Evolutionary conservation across 1,284 basidiomycete species (phyloP), one percentile per base, ranked within the genome.

Genomic region (Pseudozyma thailandica): DNA sequence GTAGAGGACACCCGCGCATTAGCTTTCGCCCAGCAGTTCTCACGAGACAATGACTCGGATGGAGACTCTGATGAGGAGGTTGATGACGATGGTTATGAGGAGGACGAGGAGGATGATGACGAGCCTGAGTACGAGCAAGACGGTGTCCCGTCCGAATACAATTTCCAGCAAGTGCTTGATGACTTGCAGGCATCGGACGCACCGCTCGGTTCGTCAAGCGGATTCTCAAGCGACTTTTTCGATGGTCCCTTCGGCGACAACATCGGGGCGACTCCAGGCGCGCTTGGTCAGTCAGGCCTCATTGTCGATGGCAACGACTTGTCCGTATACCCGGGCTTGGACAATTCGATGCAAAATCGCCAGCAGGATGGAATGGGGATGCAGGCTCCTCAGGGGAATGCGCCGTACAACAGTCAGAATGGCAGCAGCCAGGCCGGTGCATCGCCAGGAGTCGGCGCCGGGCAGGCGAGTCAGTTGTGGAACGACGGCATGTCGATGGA

Each of bases 1-100:
- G 68, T 71, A 26, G 68, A 71, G 21, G 68, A 71, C 30, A 71
- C 68, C 0, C 68, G 68, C 25, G 68, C 68, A 20, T 35, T 71
- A 35, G 57, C 56, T 0, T 71, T 71, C n/a, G 68, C 68, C 15
- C 68, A 71, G 57, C 68, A 71, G 27, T 71, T 71, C 45, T 58
- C 60, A 27, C 55, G 49, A n/a, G 60, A 70, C n/a, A 26, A 35
- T 0, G 61, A 71, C 37, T 71, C 68, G 16, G 68, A 71, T 27
- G 54, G 51, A 39, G 59, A 49, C 18, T 59, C 57, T 10, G 66
- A 62, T 35, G 50, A 64, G 25, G 68, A 74, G 16, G 63, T 61
- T 10, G 66, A 69, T 26, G 57, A 62, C 12, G 71, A 70, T 9
- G 71, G 68, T 25, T 69, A 64, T 28, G 68, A 71, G 37, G 68